Base-by-base conservation (phyloP, 768 basidiomycete genomes). In the Trametes sanguinea region DNA sequence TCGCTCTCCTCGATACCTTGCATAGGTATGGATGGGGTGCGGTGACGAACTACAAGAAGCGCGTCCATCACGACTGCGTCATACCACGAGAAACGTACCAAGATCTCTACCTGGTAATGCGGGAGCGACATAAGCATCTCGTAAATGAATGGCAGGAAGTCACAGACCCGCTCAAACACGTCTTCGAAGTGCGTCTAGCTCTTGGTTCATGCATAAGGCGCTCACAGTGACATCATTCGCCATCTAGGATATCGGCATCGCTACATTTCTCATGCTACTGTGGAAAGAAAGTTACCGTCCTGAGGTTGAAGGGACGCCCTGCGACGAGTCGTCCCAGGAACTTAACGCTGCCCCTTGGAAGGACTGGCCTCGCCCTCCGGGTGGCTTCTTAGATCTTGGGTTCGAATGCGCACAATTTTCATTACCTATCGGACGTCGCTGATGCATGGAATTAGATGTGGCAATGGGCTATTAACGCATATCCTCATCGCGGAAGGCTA, bases 321-420 rank as follows among this genome's bases (percentile, higher is more conserved):
- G 61, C 3, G 51, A 64, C 22, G 57, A n/a, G 56, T 10, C 17
- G 42, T 4, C 10, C 64, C 71, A 54, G 30, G 64, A 51, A 16
- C 35, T 16, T 3, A 63, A 61, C 37, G 70, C 74, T 33, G 71
- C 76, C 32, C 85, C 88, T 0, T 92, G 91, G 90, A 82, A 75
- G 54, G 65, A 67, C 3, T 94, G 94, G 92, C 83, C 89, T 1
- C 86, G 87, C 14, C 94, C 95, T 0, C 81, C 85, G 0, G 86
- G 85, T 0, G 95, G 95, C 6, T 98, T 97, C 67, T 71, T 95
- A 43, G 96, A 98, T 72, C 79, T 97, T 8, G 96, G 96, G 81
- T 94, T 69, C 55, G 82, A 73, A 22, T 22, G 22, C 1, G 52
- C 30, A n/a, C 17, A 1, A 58, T 17, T 60, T 10, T 22, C n/a